Evolutionary conservation across 768 basidiomycete species (phyloP), one percentile per base, ranked within the genome.

Genomic region (Suillus sp.): DNA sequence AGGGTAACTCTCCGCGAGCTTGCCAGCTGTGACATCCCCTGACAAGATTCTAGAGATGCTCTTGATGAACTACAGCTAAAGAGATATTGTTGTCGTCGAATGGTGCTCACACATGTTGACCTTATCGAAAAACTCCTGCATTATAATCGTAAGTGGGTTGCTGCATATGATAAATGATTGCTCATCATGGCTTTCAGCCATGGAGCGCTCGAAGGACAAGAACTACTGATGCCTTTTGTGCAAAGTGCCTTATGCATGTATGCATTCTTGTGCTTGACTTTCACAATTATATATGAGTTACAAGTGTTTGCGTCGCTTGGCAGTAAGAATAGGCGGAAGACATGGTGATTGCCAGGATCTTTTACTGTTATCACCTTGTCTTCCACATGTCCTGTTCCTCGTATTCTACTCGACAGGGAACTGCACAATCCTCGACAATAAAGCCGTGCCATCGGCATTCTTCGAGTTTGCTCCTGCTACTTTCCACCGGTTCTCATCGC

Each of bases 101-200:
- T 98, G 96, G 93, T 99, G 6, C 80, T 98, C 60, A 98, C 96
- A 0, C 96, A 99, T 74, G 96, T 98, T 62, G 96, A 98, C 78
- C 83, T 98, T 66, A 98, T 98, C 68, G 96, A 98, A 78, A 98
- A 98, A 77, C 83, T 98, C 20, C 80, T 99, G 27, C 94, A 96
- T 70, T 99, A 96, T 75, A 96, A 96, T 76, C 95, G 95, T 97
- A 59, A 62, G 75, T 71, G 51, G 48, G 27, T 60, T 59, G 69
- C 91, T 81, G 20, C 63, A 48, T 60, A 48, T 14, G 32, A 61
- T 48, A 22, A 56, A 27, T 7, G 1, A 18, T 54, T 4, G 38
- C 60, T 34, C 51, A 59, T 51, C 3, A 48, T 42, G 16, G 30
- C 38, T 1, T 22, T 7, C 64, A 77, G 75, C 75, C 2, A 75